A percentile compares a stretch with the other conserved stretches of the same genome.
phyloP scores from a whole-genome alignment of 2,329 filamentous ascomycete species.

The Bipolaris gigantea region DNA sequence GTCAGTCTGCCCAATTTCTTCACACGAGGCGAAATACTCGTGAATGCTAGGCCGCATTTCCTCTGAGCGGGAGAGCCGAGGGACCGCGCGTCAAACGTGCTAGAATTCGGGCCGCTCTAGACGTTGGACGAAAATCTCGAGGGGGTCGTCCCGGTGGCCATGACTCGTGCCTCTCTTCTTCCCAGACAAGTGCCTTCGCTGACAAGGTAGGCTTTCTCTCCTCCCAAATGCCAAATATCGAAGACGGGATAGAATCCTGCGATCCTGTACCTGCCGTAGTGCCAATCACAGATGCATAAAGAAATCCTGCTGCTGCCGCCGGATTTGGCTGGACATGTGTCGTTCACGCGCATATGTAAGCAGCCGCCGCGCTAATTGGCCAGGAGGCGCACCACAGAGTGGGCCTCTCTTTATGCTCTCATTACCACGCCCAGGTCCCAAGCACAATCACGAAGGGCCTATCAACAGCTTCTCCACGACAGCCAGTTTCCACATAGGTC shows the following conservation, averaged over 20 bases:
- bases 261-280: too few relatives aligned
- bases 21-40: not conserved
- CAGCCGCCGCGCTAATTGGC: not conserved
- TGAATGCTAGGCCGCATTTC: not conserved
- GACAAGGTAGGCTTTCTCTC: not conserved
- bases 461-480: not conserved
- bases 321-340: too few relatives aligned
- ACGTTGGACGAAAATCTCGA: not conserved
- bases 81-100: constrained; percentile 1
- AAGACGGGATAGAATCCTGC: not conserved
- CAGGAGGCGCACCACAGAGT: too few relatives aligned
- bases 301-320: not conserved
- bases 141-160: not conserved
- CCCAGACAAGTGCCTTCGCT: not conserved
- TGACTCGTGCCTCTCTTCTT: not conserved
- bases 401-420: not conserved
- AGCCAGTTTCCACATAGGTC: not conserved
- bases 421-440: not conserved
- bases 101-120: constrained; percentile 1
- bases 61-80: not conserved
- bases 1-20: not conserved
- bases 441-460: not conserved
- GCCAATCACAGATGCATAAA: not conserved
- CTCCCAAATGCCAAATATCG: too few relatives aligned
- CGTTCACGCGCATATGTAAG: not conserved